phyloP scores from a whole-genome alignment of 148 eudicot genomes.

The Linanthus parryae region DNA sequence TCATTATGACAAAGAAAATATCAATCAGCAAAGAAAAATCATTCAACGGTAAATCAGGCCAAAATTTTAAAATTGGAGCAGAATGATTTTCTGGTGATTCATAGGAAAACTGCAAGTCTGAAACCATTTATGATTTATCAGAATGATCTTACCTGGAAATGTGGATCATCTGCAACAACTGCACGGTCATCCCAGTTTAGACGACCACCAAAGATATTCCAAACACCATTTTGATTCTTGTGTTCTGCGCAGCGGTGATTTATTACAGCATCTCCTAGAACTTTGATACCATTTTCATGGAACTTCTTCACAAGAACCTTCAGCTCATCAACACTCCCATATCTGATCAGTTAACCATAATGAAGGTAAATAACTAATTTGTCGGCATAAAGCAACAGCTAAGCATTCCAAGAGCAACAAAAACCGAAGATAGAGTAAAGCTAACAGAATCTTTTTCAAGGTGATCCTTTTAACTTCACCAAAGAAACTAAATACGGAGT shows the following conservation, averaged over 20 bases:
- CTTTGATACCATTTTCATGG: conserved; percentile 72
- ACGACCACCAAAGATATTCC: conserved; percentile 97
- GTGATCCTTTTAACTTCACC: background rate
- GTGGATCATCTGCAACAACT: conserved; percentile 96
- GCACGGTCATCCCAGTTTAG: conserved; percentile 99
- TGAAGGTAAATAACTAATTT: conserved; percentile 4
- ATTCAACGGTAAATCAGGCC: conserved; percentile 1
- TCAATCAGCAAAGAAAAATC: background rate
- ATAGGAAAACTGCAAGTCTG: no score
- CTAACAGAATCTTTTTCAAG: background rate
- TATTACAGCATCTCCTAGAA: conserved; percentile 92
- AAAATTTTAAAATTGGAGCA: background rate
- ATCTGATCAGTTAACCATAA: conserved; percentile 40
- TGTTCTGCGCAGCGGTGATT: conserved; percentile 91
- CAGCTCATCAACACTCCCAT: conserved; percentile 77
- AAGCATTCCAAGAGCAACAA: background rate
- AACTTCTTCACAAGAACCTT: conserved; percentile 62
- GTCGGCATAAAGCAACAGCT: no score
- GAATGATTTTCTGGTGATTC: no score
- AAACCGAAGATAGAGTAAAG: background rate
- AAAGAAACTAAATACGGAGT: background rate
- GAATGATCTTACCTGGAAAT: conserved; percentile 65
- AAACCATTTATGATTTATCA: no score
- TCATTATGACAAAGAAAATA: background rate
- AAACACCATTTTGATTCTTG: conserved; percentile 78